A percentile compares a stretch with the other conserved stretches of the same genome.
phyloP scores from a whole-genome alignment of 208 protist species.

The Acanthamoeba sp. region DNA sequence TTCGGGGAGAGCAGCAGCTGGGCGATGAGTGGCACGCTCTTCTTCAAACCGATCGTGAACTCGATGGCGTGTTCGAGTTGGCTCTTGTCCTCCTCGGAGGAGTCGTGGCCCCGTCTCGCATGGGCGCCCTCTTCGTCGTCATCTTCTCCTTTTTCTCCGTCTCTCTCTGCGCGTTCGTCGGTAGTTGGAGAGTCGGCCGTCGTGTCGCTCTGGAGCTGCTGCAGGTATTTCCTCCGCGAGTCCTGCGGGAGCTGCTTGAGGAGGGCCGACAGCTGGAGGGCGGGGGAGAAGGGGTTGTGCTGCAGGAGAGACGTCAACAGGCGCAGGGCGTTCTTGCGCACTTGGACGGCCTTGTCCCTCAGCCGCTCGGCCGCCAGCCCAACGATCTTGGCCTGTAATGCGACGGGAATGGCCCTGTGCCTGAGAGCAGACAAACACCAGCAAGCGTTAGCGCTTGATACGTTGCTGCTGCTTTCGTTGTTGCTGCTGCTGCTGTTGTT shows the following conservation, averaged over 20 bases:
- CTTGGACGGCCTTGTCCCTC: constrained; percentile 78
- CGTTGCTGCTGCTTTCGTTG: neutral
- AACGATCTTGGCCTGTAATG: neutral
- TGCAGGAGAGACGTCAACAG: constrained; percentile 76
- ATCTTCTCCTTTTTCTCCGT: neutral
- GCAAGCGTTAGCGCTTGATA: neutral
- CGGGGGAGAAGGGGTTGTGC: constrained; percentile 77
- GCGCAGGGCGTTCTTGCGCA: constrained; percentile 83
- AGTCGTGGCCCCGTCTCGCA: neutral
- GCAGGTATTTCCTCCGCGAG: neutral
- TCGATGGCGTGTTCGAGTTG: neutral
- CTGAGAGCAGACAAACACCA: neutral
- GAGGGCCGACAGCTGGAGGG: neutral
- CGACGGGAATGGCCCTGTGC: constrained; percentile 54
- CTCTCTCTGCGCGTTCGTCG: neutral
- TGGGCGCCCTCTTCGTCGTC: neutral
- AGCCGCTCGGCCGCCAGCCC: constrained; percentile 70
- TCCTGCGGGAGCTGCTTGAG: constrained; percentile 24
- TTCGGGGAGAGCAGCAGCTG: constrained; percentile 76
- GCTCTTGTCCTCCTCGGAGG: neutral
- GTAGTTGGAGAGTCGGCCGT: neutral
- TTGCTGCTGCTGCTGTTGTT: too few relatives aligned
- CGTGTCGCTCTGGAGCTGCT: neutral
- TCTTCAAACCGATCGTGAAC: constrained; percentile 60
- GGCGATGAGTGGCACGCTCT: constrained; percentile 13